phyloP scores from a whole-genome alignment of 148 eudicot species.

The Vaccinium corymbosum region DNA sequence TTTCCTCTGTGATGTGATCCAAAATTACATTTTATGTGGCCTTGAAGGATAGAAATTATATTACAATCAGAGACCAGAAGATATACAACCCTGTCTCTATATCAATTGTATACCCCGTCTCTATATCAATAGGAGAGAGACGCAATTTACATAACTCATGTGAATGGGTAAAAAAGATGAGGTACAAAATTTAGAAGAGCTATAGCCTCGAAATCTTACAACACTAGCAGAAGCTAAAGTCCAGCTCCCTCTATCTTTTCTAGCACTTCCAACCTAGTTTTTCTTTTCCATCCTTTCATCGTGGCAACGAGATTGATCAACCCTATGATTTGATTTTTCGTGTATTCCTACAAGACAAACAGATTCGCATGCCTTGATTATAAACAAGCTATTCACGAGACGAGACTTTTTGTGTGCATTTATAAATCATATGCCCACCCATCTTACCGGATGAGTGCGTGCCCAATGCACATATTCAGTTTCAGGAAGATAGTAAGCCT shows the following conservation, averaged over 20 bases:
- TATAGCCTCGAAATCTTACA: constrained; percentile 11
- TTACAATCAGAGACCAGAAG: constrained; percentile 27
- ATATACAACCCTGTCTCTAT: constrained; percentile 33
- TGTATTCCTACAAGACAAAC: constrained; percentile 58
- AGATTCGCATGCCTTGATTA: neutral
- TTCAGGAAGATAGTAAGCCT: constrained; percentile 98
- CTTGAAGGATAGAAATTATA: constrained; percentile 1
- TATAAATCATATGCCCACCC: neutral
- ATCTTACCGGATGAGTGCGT: constrained; percentile 79
- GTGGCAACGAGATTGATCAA: constrained; percentile 84
- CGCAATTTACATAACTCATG: constrained; percentile 27
- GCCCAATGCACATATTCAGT: constrained; percentile 93
- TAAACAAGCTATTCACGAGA: neutral
- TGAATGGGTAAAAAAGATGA: constrained; percentile 5
- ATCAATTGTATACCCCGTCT: constrained; percentile 12
- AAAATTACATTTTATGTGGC: constrained; percentile 24
- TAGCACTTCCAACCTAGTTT: constrained; percentile 76
- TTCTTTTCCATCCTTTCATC: constrained; percentile 93
- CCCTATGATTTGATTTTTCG: constrained; percentile 72
- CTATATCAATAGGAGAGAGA: neutral
- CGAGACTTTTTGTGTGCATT: neutral
- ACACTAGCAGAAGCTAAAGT: constrained; percentile 4
- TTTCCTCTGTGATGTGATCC: constrained; percentile 12
- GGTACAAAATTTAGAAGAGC: constrained; percentile 13
- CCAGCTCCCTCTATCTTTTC: constrained; percentile 67